Percentiles rank a stretch among this genome's conserved stretches.
phyloP scores from a whole-genome alignment of 202 grass and related monocot species.

The Thinopyrum obtusiflorum region DNA sequence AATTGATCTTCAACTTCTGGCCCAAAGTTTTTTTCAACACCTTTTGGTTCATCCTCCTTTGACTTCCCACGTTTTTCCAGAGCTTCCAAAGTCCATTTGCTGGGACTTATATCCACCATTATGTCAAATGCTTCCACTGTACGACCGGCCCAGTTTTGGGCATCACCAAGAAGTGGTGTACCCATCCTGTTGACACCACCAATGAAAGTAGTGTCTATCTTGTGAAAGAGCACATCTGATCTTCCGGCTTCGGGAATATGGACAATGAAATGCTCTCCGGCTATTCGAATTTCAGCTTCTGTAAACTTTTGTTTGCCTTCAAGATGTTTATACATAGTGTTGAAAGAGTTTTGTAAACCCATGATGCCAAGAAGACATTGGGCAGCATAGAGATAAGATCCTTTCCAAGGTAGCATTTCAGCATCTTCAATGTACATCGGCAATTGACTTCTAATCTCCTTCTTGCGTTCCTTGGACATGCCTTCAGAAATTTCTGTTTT shows the following conservation, averaged over 20 bases:
- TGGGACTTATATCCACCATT: neutral
- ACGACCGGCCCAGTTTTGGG: neutral
- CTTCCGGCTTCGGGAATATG: neutral
- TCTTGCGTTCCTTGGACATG: neutral
- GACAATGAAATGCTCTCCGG: neutral
- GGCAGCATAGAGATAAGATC: neutral
- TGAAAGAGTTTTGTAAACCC: neutral
- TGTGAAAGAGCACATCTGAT: neutral
- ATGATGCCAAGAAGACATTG: neutral
- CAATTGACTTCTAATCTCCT: neutral
- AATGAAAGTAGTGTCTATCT: neutral
- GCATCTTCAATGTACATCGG: neutral
- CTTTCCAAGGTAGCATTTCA: neutral
- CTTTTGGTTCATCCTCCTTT: neutral
- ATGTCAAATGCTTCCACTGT: neutral
- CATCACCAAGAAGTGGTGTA: neutral
- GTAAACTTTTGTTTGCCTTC: neutral
- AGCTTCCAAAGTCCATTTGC: neutral
- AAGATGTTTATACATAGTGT: neutral
- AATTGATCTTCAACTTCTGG: neutral
- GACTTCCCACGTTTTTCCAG: neutral
- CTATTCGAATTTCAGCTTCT: neutral
- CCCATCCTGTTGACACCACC: neutral
- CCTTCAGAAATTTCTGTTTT: neutral
- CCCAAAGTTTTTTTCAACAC: neutral